Percentiles rank a stretch among this genome's conserved stretches.
Evolutionary conservation across 1,284 basidiomycete genomes (phyloP).

Genomic region (Anthracocystis panici-leucophaei): DNA sequence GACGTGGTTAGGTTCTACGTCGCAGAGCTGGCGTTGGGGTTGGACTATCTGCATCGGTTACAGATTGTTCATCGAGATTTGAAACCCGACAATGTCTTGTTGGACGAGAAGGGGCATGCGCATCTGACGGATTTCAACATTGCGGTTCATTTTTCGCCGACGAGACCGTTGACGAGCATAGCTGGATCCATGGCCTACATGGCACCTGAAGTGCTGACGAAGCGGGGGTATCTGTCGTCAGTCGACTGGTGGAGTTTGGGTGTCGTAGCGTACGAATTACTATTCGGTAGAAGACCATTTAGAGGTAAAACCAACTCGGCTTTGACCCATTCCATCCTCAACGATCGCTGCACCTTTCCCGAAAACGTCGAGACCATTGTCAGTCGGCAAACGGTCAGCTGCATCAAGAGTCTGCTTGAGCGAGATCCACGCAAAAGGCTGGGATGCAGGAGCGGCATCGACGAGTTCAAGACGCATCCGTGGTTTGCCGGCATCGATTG

Average conservation of each 20-base stretch:
- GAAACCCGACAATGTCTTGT: conserved; percentile 95
- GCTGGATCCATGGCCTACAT: conserved; percentile 94
- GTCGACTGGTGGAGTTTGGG: conserved; percentile 67
- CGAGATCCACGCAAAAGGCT: conserved; percentile 84
- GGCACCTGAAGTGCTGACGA: conserved; percentile 71
- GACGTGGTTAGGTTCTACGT: conserved; percentile 87
- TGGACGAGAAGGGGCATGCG: conserved; percentile 91
- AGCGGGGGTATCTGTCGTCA: conserved; percentile 60
- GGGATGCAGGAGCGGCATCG: conserved; percentile 81
- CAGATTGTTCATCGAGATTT: conserved; percentile 85
- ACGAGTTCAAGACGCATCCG: conserved; percentile 78
- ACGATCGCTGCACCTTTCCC: conserved; percentile 61
- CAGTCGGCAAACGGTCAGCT: conserved; percentile 49
- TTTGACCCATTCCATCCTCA: conserved; percentile 61
- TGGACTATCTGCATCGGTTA: conserved; percentile 89
- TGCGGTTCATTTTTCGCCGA: conserved; percentile 93
- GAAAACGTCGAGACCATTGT: conserved; percentile 64
- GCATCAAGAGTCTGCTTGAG: conserved; percentile 75
- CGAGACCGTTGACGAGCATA: conserved; percentile 86
- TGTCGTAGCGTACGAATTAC: conserved; percentile 61
- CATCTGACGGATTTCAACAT: conserved; percentile 99
- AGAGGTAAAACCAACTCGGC: conserved; percentile 65
- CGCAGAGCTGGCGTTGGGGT: conserved; percentile 84
- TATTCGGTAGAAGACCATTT: conserved; percentile 64
- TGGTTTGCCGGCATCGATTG: conserved; percentile 92